Base-by-base conservation (phyloP, 306 rosid species). In the Mimosa pudica region DNA sequence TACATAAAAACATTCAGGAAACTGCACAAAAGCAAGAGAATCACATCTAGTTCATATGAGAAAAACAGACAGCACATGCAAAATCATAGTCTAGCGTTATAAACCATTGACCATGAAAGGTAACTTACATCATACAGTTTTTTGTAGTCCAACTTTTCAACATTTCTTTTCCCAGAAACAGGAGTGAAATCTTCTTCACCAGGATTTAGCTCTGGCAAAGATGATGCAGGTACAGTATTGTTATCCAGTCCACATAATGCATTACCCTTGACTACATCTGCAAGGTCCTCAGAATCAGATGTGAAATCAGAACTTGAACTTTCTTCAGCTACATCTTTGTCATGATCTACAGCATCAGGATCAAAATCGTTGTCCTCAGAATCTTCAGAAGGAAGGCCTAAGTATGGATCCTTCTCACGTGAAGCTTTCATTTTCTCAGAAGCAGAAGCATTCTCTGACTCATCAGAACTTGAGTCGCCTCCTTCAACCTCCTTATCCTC, bases 211-310 rank as follows among this genome's bases (percentile, higher is more conserved):
- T 86, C 87, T 63, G 79, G 75, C 74, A 88, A 78, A 80, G 91
- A 89, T 73, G 88, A 73, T 62, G 82, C 63, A 77, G 89, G 79
- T 73, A 45, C 63, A 24, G 83, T 13, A 41, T 64, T 82, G 33
- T 72, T 84, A 75, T 73, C 89, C 77, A 78, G 86, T 81, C 80
- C 84, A 20, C 47, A 60, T 63, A 89, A 45, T 49, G 70, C 44
- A 72, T 70, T 79, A 80, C 78, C 86, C 16, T 81, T 88, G 84
- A 86, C 80, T 82, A 83, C 77, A 75, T 89, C 88, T 51, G 87
- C 90, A 46, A 93, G 93, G 90, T 96, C 98, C 93, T 96, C 99
- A 10, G 97, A 90, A 81, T 93, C 99, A 24, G 99, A 96, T 1
- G 97, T 87, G 82, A 93, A 93, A 82, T 96, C 98, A 81, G 98